Percentiles rank a stretch among this genome's conserved stretches.
phyloP scores from a whole-genome alignment of 345 rosid species.

The Euphorbia pulcherrima region DNA sequence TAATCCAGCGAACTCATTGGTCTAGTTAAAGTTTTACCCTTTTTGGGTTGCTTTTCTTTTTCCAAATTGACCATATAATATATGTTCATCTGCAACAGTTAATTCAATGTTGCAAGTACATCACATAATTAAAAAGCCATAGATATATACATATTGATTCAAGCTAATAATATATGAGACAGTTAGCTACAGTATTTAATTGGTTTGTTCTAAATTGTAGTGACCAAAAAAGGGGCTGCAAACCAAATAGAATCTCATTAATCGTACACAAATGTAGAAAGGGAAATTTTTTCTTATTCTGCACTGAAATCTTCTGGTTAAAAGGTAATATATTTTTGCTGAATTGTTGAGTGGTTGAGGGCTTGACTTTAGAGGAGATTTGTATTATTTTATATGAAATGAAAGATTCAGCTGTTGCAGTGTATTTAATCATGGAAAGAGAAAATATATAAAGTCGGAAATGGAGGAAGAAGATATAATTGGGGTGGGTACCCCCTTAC shows the following conservation, averaged over 20 bases:
- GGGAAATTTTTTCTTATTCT: neutral
- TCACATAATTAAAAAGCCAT: neutral
- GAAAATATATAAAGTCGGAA: conserved; percentile 2
- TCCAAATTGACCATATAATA: neutral
- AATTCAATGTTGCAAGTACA: conserved; percentile 4
- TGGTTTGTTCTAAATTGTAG: neutral
- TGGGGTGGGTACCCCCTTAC: neutral
- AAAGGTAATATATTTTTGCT: neutral
- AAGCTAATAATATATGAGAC: neutral
- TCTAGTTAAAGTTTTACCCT: conserved; percentile 7
- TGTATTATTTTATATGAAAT: neutral
- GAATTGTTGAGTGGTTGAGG: conserved; percentile 14
- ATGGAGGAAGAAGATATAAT: neutral
- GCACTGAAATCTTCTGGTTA: neutral
- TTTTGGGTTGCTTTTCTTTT: neutral
- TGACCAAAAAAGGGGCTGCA: neutral
- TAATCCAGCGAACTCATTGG: neutral
- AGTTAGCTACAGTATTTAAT: neutral
- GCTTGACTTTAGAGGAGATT: conserved; percentile 11
- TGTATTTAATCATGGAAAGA: conserved; percentile 23
- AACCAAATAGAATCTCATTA: neutral
- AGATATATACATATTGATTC: neutral
- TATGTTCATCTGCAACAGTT: neutral
- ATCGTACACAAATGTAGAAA: neutral
- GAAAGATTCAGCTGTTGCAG: conserved; percentile 23